A percentile compares a stretch with the other conserved stretches of the same genome.
Conservation (phyloP, 2,329 filamentous ascomycete species). For the Alternaria gaisen region DNA sequence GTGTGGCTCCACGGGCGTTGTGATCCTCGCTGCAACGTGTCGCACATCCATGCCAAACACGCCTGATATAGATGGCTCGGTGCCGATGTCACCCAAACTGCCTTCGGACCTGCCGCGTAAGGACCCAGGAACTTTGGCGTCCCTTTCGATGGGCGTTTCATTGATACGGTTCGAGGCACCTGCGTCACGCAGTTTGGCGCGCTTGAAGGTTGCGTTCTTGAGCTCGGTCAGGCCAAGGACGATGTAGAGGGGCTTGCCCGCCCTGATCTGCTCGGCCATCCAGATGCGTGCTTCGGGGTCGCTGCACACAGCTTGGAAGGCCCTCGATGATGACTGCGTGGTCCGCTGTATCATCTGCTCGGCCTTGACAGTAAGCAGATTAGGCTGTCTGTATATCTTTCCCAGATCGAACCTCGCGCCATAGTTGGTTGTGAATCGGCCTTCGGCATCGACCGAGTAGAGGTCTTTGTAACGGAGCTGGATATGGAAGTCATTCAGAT, state of each 20-base stretch:
- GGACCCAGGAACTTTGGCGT: slow-evolving; percentile 44
- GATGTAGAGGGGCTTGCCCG: slow-evolving; percentile 45
- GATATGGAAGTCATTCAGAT: slow-evolving; percentile 52
- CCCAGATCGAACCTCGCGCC: slow-evolving; percentile 51
- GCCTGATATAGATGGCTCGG: slow-evolving; percentile 44
- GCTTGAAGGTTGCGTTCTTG: slow-evolving; percentile 50
- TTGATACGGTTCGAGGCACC: slow-evolving; percentile 47
- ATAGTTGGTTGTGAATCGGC: slow-evolving; percentile 51
- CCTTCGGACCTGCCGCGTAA: slow-evolving; percentile 38
- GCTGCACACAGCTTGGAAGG: slow-evolving; percentile 45
- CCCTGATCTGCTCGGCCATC: slow-evolving; percentile 41
- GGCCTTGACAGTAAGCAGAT: slow-evolving; percentile 47
- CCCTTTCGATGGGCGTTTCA: slow-evolving; percentile 44
- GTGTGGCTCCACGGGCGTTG: slow-evolving; percentile 47
- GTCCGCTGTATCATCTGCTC: slow-evolving; percentile 52
- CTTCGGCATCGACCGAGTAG: slow-evolving; percentile 49
- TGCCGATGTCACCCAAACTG: slow-evolving; percentile 40
- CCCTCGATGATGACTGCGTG: slow-evolving; percentile 35
- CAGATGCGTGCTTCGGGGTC: slow-evolving; percentile 46
- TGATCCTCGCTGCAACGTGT: slow-evolving; percentile 40
- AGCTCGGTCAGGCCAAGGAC: slow-evolving; percentile 50
- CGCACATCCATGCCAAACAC: slow-evolving; percentile 51
- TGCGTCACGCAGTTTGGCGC: slow-evolving; percentile 47
- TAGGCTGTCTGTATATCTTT: slow-evolving; percentile 48
- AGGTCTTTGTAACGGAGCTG: slow-evolving; percentile 51